Evolutionary conservation across 2,329 filamentous ascomycete species (phyloP).

Genomic region (Penicillium fuscoglaucum): DNA sequence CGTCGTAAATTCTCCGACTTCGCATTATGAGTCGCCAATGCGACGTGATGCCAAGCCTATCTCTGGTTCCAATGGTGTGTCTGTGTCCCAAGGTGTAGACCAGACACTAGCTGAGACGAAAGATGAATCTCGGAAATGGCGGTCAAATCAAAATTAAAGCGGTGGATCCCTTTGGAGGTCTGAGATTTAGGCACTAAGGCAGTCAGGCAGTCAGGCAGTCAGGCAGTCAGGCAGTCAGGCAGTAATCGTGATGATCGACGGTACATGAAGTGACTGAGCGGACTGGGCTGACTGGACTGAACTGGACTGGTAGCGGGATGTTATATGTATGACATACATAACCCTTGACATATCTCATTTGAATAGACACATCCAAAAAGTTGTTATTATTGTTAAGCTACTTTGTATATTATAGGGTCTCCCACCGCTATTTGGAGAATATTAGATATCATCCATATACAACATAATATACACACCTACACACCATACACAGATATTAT

Average conservation of each 20-base stretch:
- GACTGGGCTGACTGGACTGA: background rate
- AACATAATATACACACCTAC: background rate
- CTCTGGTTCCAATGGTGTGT: background rate
- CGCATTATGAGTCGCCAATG: background rate
- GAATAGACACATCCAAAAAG: background rate
- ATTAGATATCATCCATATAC: background rate
- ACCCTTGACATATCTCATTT: background rate
- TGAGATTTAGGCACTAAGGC: background rate
- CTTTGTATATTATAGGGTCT: background rate
- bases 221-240: background rate
- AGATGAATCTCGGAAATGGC: background rate
- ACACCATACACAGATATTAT: background rate
- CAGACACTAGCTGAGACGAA: background rate
- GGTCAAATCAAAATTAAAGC: background rate
- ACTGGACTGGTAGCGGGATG: background rate
- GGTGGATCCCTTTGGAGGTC: background rate
- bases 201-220: background rate
- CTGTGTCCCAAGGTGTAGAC: background rate
- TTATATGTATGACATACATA: slow-evolving; percentile 10
- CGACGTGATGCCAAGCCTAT: slow-evolving; percentile 4
- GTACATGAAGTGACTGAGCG: slow-evolving; percentile 2
- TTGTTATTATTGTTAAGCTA: background rate
- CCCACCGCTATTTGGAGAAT: slow-evolving; percentile 2
- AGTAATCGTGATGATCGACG: slow-evolving; percentile 1
- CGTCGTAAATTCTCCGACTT: background rate